Evolutionary conservation across 768 basidiomycete species (phyloP).

Genomic region (Lactarius hengduanensis): DNA sequence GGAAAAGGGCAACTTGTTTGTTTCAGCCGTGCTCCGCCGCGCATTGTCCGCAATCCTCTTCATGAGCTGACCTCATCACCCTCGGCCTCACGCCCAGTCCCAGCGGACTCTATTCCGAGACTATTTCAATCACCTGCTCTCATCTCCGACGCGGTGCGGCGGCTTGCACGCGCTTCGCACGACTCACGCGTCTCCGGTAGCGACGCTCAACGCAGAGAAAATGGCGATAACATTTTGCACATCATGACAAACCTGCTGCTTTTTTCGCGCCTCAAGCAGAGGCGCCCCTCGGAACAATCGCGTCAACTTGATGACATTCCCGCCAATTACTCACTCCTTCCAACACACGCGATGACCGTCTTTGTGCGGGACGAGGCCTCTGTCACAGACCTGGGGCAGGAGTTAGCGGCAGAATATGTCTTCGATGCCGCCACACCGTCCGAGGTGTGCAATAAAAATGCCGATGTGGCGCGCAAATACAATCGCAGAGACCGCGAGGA

Average conservation of each 20-base stretch:
- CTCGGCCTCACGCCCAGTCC: slow-evolving; percentile 30
- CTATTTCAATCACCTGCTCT: slow-evolving; percentile 63
- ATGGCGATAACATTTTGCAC: slow-evolving; percentile 60
- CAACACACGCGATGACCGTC: slow-evolving; percentile 33
- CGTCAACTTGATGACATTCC: slow-evolving; percentile 47
- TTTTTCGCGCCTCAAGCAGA: slow-evolving; percentile 52
- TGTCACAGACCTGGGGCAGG: slow-evolving; percentile 23
- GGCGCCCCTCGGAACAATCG: slow-evolving; percentile 47
- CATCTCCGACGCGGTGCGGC: slow-evolving; percentile 70
- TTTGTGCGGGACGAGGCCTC: slow-evolving; percentile 29
- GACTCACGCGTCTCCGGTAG: slow-evolving; percentile 46
- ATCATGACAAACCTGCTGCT: slow-evolving; percentile 78
- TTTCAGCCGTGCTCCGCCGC: slow-evolving; percentile 78
- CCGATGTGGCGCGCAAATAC: slow-evolving; percentile 22
- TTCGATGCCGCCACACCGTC: slow-evolving; percentile 21
- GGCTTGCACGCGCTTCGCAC: slow-evolving; percentile 58
- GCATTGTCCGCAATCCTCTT: slow-evolving; percentile 60
- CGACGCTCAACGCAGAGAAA: slow-evolving; percentile 46
- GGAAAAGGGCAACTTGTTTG: slow-evolving; percentile 75
- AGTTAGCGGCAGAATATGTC: slow-evolving; percentile 26
- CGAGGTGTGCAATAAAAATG: slow-evolving; percentile 24
- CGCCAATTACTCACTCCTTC: slow-evolving; percentile 55
- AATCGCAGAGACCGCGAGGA: slow-evolving; percentile 25
- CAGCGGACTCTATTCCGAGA: slow-evolving; percentile 33
- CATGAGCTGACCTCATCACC: slow-evolving; percentile 50